Conservation (phyloP, 2,329 filamentous ascomycete genomes). For the Elsinoe fawcettii region DNA sequence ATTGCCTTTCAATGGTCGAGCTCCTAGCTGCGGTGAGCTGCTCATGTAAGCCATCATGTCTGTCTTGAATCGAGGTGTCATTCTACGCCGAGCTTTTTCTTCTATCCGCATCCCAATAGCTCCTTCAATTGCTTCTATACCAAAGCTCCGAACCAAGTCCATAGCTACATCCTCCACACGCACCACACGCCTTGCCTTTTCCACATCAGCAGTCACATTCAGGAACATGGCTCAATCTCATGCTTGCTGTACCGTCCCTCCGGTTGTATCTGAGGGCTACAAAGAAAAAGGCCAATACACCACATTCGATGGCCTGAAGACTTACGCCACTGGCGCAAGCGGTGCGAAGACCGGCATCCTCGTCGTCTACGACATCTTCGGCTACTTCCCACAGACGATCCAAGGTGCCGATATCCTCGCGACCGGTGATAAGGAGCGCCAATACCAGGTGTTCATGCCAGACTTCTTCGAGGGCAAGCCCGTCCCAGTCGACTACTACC, state of each 20-base stretch:
- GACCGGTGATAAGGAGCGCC: conserved; percentile 54
- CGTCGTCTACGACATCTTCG: conserved; percentile 54
- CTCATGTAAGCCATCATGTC: conserved; percentile 12
- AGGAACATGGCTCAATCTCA: conserved; percentile 25
- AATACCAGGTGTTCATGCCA: conserved; percentile 83
- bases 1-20: neutral
- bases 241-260: conserved; percentile 44
- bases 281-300: conserved; percentile 52
- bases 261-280: conserved; percentile 44
- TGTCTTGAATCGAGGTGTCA: neutral
- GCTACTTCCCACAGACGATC: conserved; percentile 53
- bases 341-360: conserved; percentile 51
- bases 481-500: conserved; percentile 52
- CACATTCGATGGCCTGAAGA: conserved; percentile 54
- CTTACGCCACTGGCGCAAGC: conserved; percentile 51
- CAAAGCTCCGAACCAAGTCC: neutral
- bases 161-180: neutral
- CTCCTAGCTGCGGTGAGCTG: neutral
- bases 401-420: conserved; percentile 58
- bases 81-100: neutral
- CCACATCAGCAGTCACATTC: neutral
- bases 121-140: neutral
- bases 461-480: conserved; percentile 82
- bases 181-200: neutral
- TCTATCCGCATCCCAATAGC: neutral